phyloP scores from a whole-genome alignment of 108 stramenopile species.

The Conticribra guillardii region DNA sequence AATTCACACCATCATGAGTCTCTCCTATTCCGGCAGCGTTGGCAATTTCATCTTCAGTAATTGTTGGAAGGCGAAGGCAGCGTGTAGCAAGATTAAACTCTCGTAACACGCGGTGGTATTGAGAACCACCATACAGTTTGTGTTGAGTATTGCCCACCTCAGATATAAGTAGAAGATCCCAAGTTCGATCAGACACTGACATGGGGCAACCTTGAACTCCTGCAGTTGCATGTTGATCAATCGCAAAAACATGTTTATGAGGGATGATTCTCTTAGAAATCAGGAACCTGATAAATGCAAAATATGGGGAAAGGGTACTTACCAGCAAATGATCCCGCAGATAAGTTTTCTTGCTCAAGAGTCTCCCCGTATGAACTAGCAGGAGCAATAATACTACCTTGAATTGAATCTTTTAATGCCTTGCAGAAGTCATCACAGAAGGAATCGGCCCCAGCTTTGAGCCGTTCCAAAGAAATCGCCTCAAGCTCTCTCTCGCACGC shows the following conservation, averaged over 20 bases:
- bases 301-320: constrained; percentile 5
- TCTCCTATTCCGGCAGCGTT: constrained; percentile 94
- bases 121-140: constrained; percentile 89
- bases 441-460: constrained; percentile 79
- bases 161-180: constrained; percentile 64
- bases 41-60: constrained; percentile 93
- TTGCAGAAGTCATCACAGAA: constrained; percentile 90
- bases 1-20: constrained; percentile 94
- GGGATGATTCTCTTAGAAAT: no score
- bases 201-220: constrained; percentile 72
- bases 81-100: constrained; percentile 90
- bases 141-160: constrained; percentile 78
- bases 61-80: constrained; percentile 80
- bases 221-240: constrained; percentile 8
- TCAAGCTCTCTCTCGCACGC: constrained; percentile 82
- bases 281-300: no score
- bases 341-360: constrained; percentile 76
- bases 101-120: constrained; percentile 89
- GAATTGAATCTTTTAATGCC: constrained; percentile 71
- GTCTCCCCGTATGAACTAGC: constrained; percentile 88
- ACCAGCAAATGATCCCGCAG: constrained; percentile 82
- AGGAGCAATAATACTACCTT: constrained; percentile 86
- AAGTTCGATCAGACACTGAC: constrained; percentile 75
- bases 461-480: constrained; percentile 78
- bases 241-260: no score